Conservation (phyloP, 495 filamentous ascomycete species). For the Ramalina intermedia region DNA sequence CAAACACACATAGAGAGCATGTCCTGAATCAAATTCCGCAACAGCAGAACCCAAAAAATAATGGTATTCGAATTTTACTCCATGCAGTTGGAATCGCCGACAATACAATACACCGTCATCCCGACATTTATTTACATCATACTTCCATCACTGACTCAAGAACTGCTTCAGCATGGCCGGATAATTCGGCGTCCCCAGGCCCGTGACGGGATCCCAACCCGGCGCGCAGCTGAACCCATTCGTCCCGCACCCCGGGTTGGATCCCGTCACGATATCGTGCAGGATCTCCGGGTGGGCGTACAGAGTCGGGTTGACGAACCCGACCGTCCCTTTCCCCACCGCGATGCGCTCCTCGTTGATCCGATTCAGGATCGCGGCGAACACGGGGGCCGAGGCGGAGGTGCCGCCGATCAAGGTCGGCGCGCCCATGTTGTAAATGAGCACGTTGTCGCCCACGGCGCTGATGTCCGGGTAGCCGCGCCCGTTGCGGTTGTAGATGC, state of each 20-base stretch:
- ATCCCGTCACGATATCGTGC: conserved; percentile 46
- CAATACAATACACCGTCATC: too few relatives aligned
- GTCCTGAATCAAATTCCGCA: too few relatives aligned
- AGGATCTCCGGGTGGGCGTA: conserved; percentile 47
- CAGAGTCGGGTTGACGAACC: conserved; percentile 46
- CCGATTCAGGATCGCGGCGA: conserved; percentile 40
- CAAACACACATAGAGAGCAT: too few relatives aligned
- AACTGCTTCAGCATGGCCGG: conserved; percentile 18
- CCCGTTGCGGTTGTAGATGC: conserved; percentile 41
- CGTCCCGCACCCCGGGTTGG: conserved; percentile 43
- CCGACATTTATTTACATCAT: too few relatives aligned
- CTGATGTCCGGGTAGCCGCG: conserved; percentile 53
- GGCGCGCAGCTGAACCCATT: conserved; percentile 35
- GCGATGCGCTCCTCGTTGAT: conserved; percentile 50
- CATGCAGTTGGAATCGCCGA: too few relatives aligned
- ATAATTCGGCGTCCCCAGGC: conserved; percentile 23
- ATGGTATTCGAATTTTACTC: too few relatives aligned
- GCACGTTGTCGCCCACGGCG: conserved; percentile 42
- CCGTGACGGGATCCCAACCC: conserved; percentile 22
- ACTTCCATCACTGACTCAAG: conserved; percentile 9
- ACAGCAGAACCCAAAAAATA: too few relatives aligned
- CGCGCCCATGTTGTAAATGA: conserved; percentile 26
- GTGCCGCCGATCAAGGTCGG: conserved; percentile 36
- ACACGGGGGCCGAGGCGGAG: conserved; percentile 42
- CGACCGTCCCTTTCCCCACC: conserved; percentile 39